These are phyloP conservation scores for Mortierella sp. DNA, from an alignment of 371 early-diverging fungal species.

Conservation along the genomic window DNA sequence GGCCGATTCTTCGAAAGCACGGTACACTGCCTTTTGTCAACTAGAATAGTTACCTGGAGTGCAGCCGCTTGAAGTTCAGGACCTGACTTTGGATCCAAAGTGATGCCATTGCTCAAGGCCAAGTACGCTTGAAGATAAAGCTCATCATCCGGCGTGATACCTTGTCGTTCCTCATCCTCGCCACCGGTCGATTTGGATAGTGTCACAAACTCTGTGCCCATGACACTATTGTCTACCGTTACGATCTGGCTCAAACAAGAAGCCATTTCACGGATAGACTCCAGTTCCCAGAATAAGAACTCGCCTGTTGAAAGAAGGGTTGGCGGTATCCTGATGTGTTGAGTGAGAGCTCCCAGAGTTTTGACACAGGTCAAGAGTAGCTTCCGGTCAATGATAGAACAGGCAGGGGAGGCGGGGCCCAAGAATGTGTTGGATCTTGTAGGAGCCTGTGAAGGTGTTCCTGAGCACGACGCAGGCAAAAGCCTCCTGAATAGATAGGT, in stretches of 20 bases:
- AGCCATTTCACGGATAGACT: constrained; percentile 23
- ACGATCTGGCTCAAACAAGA: constrained; percentile 27
- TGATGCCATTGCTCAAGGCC: constrained; percentile 32
- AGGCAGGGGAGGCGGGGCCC: constrained; percentile 33
- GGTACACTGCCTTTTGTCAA: no score
- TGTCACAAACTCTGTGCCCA: constrained; percentile 28
- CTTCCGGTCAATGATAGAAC: constrained; percentile 34
- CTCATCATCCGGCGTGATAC: constrained; percentile 40
- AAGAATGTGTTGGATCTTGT: constrained; percentile 24
- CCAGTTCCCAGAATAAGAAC: constrained; percentile 28
- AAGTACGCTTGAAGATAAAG: constrained; percentile 25
- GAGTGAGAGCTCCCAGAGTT: constrained; percentile 15
- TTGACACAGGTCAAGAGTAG: constrained; percentile 22
- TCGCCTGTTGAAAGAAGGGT: constrained; percentile 3
- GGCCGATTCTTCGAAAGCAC: no score
- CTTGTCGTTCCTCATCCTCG: constrained; percentile 16
- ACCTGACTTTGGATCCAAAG: constrained; percentile 21
- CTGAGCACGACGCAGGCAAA: constrained; percentile 21
- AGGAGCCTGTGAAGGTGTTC: constrained; percentile 4
- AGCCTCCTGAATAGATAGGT: constrained; percentile 21
- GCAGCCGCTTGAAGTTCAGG: constrained; percentile 22
- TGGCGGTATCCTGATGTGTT: constrained; percentile 33
- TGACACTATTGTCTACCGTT: constrained; percentile 17
- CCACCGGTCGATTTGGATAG: background rate
- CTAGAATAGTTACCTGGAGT: constrained; percentile 5